Evolutionary conservation across 2,329 filamentous ascomycete species (phyloP).

Genomic region (Fusarium ambrosium): DNA sequence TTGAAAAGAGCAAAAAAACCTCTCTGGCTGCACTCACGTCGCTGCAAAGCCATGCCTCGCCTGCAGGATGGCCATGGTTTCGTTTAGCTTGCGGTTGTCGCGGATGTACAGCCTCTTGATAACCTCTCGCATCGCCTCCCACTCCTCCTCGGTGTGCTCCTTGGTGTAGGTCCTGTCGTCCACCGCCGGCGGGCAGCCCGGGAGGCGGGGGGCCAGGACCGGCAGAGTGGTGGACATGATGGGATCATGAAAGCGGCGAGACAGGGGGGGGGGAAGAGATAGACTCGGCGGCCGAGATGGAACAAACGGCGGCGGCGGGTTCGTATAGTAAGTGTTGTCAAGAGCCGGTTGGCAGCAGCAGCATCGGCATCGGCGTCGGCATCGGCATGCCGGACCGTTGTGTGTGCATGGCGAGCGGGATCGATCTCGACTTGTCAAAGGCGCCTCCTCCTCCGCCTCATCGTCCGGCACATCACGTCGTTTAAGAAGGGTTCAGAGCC

Average conservation of each 20-base stretch:
- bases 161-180: conserved; percentile 49
- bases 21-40: conserved; percentile 49
- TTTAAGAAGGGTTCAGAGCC: conserved; percentile 32
- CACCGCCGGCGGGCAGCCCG: conserved; percentile 44
- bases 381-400: conserved; percentile 46
- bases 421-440: conserved; percentile 39
- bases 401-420: conserved; percentile 44
- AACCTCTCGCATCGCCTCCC: conserved; percentile 50
- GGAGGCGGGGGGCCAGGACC: conserved; percentile 51
- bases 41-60: conserved; percentile 53
- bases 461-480: conserved; percentile 26
- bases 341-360: conserved; percentile 33
- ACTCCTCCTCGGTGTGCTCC: conserved; percentile 54
- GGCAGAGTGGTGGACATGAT: conserved; percentile 50
- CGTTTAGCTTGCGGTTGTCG: conserved; percentile 53
- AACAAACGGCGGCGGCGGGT: not conserved
- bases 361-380: conserved; percentile 30
- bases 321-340: conserved; percentile 2
- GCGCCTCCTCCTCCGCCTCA: conserved; percentile 30
- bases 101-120: conserved; percentile 53
- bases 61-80: conserved; percentile 54
- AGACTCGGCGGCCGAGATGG: not conserved
- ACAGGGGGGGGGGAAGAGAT: not conserved
- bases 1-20: no score
- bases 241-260: conserved; percentile 33